phyloP scores from a whole-genome alignment of 2,329 filamentous ascomycete species.

The Ascochyta lentis region DNA sequence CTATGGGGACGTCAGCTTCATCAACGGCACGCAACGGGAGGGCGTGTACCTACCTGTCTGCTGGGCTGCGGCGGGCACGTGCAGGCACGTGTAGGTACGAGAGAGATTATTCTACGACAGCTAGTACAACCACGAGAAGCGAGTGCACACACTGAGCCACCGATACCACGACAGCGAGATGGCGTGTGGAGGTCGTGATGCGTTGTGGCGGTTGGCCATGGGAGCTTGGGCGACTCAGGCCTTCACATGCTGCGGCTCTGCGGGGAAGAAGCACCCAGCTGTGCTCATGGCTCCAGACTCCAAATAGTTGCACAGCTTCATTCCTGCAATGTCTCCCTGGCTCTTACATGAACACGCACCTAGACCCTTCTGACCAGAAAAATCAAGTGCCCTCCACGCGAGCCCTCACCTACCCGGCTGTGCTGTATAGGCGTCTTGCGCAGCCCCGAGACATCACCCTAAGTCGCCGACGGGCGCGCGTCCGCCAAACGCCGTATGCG shows the following conservation, averaged over 20 bases:
- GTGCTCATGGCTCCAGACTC: not conserved
- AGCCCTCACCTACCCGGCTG: too few relatives aligned
- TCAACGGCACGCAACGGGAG: not conserved
- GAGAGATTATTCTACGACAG: not conserved
- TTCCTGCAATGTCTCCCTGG: not conserved
- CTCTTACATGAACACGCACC: not conserved
- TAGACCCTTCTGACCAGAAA: too few relatives aligned
- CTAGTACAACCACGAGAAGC: not conserved
- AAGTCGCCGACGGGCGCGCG: not conserved
- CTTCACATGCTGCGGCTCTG: slow-evolving; percentile 33
- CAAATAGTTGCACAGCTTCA: not conserved
- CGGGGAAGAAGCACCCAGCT: slow-evolving; percentile 18
- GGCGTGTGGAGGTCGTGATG: slow-evolving; percentile 9
- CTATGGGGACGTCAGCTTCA: not conserved
- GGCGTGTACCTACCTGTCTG: slow-evolving; percentile 18
- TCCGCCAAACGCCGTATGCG: slow-evolving; percentile 7
- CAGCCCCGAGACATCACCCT: slow-evolving; percentile 1
- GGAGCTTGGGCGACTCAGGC: slow-evolving; percentile 11
- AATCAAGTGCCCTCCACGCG: not conserved
- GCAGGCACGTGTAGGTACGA: not conserved
- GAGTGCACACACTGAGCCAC: not conserved
- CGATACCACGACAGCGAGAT: not conserved
- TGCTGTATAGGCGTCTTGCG: too few relatives aligned
- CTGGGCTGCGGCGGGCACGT: not conserved
- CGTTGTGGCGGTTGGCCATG: slow-evolving; percentile 11